Conservation (phyloP, 108 stramenopile species). For the Pseudonitzschia multiseries region DNA sequence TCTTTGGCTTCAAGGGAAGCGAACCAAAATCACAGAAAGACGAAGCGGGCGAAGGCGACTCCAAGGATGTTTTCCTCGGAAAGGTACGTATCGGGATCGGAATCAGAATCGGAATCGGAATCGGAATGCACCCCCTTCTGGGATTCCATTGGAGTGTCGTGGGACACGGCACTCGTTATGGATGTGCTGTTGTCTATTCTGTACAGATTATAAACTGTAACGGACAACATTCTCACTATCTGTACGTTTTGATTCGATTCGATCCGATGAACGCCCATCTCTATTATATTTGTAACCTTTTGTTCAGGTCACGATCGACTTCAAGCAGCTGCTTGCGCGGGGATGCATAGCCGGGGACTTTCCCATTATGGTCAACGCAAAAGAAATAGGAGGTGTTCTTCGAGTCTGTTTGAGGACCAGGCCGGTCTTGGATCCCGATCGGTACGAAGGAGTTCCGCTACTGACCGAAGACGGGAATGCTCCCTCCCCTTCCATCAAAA, state of each 20-base stretch:
- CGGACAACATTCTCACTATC: too few relatives aligned
- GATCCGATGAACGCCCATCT: too few relatives aligned
- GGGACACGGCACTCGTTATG: too few relatives aligned
- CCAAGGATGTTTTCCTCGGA: constrained; percentile 3
- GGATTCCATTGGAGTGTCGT: too few relatives aligned
- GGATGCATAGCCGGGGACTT: constrained; percentile 34
- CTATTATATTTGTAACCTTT: neutral
- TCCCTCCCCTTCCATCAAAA: neutral
- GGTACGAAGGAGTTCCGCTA: neutral
- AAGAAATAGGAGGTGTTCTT: constrained; percentile 24
- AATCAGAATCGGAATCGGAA: too few relatives aligned
- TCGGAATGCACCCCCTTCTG: too few relatives aligned
- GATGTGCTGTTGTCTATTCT: too few relatives aligned
- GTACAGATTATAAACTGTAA: too few relatives aligned
- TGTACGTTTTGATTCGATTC: neutral
- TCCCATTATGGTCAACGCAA: constrained; percentile 23
- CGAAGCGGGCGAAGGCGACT: neutral
- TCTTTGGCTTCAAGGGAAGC: neutral
- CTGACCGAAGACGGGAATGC: neutral
- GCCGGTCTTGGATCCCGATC: constrained; percentile 11
- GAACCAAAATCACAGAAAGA: neutral
- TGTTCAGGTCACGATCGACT: constrained; percentile 32
- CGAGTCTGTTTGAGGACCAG: constrained; percentile 28
- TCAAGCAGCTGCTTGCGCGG: constrained; percentile 19
- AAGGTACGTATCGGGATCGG: neutral